Evolutionary conservation across 805 yeast genomes (phyloP), one percentile per base, ranked within the genome.

Genomic region (Saccharomyces mikatae): DNA sequence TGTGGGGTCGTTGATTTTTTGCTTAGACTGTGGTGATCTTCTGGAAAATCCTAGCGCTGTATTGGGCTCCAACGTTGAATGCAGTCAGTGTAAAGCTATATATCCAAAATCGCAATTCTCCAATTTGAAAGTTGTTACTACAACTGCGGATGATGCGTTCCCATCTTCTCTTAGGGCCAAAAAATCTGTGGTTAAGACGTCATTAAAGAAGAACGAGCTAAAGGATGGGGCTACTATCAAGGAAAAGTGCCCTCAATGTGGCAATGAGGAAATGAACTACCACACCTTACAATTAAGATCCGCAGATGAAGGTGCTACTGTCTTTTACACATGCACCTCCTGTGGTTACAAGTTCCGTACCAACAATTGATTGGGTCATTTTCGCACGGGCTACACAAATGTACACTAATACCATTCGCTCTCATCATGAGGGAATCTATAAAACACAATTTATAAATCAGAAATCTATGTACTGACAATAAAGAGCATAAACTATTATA

Each of bases 251-350:
- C 98, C 98, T n/a, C 83, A 91, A 72, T 94, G 99, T 81, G 97
- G 96, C 50, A 81, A 91, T 72, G 97, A 94, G 67, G 97, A 94
- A 72, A 95, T 95, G 99, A 91, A 85, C 69, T 94, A 92, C 70
- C 98, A 94, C 68, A 94, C 99, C 4, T 76, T 94, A 62, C 99
- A 94, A 73, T 79, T 94, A 63, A 84, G 99, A 74, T 87, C 96
- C 53, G 99, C 99, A 1, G 99, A 94, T 79, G 99, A 94, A 79
- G 99, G 99, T 79, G 96, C 99, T 29, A 94, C 99, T 9, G 98
- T 94, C 36, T 94, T 94, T 70, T 95, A 94, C 74, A 92, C 99
- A 1, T 94, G 99, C 76, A 86, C 96, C 1, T 75, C 80, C 46
- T 94, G 99, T 79, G 90, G 91, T 47, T 89, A 92, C 79, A 83